Conservation (phyloP, 2,329 filamentous ascomycete genomes). For the Dothideomycetes sp. region DNA sequence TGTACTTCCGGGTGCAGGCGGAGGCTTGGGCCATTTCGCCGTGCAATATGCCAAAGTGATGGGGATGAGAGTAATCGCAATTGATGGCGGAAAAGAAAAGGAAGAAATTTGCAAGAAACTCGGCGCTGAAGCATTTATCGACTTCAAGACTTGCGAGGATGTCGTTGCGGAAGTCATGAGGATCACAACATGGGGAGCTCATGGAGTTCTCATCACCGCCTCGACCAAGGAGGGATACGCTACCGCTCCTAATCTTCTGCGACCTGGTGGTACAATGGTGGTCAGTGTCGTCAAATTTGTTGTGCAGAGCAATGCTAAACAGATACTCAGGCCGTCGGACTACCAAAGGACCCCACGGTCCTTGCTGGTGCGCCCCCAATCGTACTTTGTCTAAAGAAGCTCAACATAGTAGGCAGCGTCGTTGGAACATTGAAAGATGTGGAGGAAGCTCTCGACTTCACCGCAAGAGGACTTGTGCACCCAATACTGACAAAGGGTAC, state of each 20-base stretch:
- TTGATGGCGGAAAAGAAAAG: conserved; percentile 27
- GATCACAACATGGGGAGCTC: conserved; percentile 27
- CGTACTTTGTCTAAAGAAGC: conserved; percentile 26
- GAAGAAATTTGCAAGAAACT: conserved; percentile 25
- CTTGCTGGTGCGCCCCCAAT: conserved; percentile 28
- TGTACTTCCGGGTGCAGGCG: conserved; percentile 27
- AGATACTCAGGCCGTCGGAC: conserved; percentile 18
- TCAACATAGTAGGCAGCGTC: conserved; percentile 33
- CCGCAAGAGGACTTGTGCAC: conserved; percentile 29
- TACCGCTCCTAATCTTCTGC: conserved; percentile 19
- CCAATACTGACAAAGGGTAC: conserved; percentile 28
- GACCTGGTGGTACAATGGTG: conserved; percentile 26
- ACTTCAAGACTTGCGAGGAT: conserved; percentile 23
- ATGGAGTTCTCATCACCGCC: conserved; percentile 26
- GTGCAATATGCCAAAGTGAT: conserved; percentile 22
- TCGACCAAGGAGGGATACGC: conserved; percentile 26
- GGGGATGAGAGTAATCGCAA: conserved; percentile 27
- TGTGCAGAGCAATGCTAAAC: neutral
- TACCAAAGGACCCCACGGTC: conserved; percentile 22
- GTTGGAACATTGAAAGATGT: conserved; percentile 34
- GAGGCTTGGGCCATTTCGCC: conserved; percentile 15
- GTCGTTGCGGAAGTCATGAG: conserved; percentile 23
- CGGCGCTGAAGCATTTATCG: conserved; percentile 27
- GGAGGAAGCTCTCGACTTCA: conserved; percentile 35
- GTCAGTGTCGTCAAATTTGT: neutral